Base-by-base conservation (phyloP, 163 green algal species). In the Chlamydomonas reinhardtii region DNA sequence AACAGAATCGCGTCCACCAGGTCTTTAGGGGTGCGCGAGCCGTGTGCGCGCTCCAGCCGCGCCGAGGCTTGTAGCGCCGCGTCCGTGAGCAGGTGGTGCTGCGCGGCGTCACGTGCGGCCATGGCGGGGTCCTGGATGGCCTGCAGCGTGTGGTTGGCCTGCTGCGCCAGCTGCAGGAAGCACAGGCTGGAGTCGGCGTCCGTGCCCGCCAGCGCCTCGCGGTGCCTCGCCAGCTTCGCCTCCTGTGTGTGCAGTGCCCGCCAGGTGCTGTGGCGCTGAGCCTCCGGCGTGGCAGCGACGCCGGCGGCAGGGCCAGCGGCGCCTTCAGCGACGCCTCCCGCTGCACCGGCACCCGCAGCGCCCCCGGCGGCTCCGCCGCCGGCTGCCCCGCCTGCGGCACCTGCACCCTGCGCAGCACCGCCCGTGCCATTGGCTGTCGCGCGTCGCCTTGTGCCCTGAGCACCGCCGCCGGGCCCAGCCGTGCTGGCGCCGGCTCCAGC, bases 61-160 rank as follows among this genome's bases (percentile, higher is more conserved):
- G 1, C 17, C 0, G 66, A 39, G 31, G 43, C 27, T 32, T 84
- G 65, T 31, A 76, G 43, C 43, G 48, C n/a, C 5, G 27, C 24
- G 43, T 54, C 65, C 0, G 66, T 32, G 25, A 84, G 65, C 24
- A 20, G 24, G 65, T 61, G 5, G n/a, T 76, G 77, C 31, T 76
- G 77, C 11, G 31, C 65, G 0, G 77, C 77, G 43, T 84, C 77
- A 48, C 77, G 31, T 0, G 77, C 77, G 24, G 77, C 66, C 65
- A 68, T 59, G 61, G 20, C 66, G 31, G 64, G 64, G 20, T 76
- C 66, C 2, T 25, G 17, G 77, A 84, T 84, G 48, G 14, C n/a
- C 19, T 59, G 37, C 14, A 84, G 77, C 6, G 77, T 84, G 31
- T 9, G 8, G 32, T 84, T 76, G 48, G 56, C 29, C 2, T 4